These are phyloP conservation scores for Tinospora cordifolia DNA, from an alignment of 164 flowering plant genomes.

Conservation along the genomic window DNA sequence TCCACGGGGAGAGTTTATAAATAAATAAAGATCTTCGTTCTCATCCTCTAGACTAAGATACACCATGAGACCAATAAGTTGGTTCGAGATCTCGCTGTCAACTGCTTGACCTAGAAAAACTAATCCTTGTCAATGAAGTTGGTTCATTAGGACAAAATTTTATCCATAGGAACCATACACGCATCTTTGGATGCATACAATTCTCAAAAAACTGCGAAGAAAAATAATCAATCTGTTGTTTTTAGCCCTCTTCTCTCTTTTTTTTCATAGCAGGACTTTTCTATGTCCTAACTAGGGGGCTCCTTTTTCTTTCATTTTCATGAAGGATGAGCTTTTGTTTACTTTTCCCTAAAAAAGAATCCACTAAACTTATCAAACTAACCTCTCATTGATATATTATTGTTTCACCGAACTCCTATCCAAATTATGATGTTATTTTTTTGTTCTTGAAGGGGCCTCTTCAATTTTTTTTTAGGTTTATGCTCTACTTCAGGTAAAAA, in stretches of 20 bases:
- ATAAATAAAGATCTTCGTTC: neutral
- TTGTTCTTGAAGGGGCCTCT: neutral
- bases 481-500: neutral
- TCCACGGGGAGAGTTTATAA: neutral
- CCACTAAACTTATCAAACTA: neutral
- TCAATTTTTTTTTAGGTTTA: neutral
- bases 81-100: neutral
- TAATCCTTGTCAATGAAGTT: too few relatives aligned
- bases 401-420: neutral
- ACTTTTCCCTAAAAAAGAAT: neutral
- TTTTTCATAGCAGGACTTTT: neutral
- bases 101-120: too few relatives aligned
- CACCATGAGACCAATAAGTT: neutral
- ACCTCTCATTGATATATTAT: constrained; percentile 1
- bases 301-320: neutral
- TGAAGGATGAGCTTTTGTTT: neutral
- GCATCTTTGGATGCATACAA: too few relatives aligned
- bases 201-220: neutral
- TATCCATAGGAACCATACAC: too few relatives aligned
- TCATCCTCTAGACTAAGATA: neutral
- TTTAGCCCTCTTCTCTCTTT: neutral
- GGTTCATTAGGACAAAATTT: too few relatives aligned
- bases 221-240: neutral
- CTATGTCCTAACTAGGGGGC: neutral
- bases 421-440: neutral